Base-by-base conservation (phyloP, 371 early-diverging fungal species). In the Mortierella sp. region DNA sequence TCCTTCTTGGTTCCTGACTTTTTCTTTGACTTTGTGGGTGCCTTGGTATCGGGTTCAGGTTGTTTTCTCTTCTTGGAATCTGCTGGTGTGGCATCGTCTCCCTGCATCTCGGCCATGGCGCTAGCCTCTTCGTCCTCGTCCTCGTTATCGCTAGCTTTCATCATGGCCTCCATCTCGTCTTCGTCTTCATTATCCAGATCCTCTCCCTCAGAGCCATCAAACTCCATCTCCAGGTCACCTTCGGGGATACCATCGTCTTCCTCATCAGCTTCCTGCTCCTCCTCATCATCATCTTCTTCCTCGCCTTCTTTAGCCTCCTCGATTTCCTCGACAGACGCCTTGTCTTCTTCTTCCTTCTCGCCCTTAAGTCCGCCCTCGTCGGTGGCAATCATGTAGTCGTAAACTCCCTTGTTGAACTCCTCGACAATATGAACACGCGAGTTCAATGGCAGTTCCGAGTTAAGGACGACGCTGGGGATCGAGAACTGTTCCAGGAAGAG, bases 361-460 rank as follows among this genome's bases (percentile, higher is more conserved):
- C 94, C 95, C 77, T 91, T 93, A 48, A 91, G 88, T 55, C 93
- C 93, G 9, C 93, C 91, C 82, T 97, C 98, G 79, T 99, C 99
- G 0, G 98, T 97, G 10, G 99, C 98, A 89, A 99, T 96, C 76
- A 98, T 92, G 83, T 96, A 96, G 77, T 98, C 97, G 88, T 98
- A 99, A 3, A 97, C 92, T n/a, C 99, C 99, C 55, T 96, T 93
- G 89, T 98, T 98, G 88, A 98, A 98, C 86, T 98, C 98, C 78
- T 98, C 95, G 21, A 99, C 97, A 79, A 98, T 97, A 83, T 98
- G 98, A 82, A 82, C 77, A 78, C 87, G 89, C 74, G 97, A 96
- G 77, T 97, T 97, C 80, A 97, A 83, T 2, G 99, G 99, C 77
- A 99, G 83, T 89, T 97, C 98, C 46, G 97, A 95, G 89, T 98